phyloP scores from a whole-genome alignment of 495 filamentous ascomycete genomes.

The Niebla homalea region DNA sequence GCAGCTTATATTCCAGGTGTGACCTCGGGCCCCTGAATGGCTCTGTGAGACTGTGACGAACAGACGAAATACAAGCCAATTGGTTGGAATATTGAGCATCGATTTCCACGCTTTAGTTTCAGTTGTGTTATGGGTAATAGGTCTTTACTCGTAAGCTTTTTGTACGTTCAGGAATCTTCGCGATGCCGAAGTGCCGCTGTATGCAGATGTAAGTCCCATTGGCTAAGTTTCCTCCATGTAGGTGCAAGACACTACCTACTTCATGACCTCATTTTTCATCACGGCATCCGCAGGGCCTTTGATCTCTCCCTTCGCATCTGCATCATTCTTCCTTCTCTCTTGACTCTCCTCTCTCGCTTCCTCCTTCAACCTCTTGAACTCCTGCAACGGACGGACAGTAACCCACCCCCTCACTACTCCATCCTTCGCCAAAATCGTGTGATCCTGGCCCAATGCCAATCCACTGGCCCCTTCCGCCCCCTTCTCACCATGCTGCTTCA shows the following conservation, averaged over 20 bases:
- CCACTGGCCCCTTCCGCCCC: not conserved
- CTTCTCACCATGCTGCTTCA: not conserved
- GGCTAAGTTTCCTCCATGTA: not conserved
- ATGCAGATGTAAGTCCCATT: no score
- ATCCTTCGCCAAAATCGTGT: conserved; percentile 8
- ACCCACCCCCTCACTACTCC: conserved; percentile 17
- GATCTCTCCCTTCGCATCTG: not conserved
- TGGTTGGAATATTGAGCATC: no score
- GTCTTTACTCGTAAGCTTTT: no score
- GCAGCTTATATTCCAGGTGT: no score
- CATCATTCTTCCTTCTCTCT: not conserved
- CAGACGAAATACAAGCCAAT: no score
- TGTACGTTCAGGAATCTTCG: no score
- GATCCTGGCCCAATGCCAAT: conserved; percentile 5
- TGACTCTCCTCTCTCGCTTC: not conserved
- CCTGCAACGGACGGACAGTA: conserved; percentile 1
- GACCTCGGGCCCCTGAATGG: no score
- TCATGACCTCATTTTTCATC: conserved; percentile 4
- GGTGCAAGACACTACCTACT: not conserved
- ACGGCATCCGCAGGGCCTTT: not conserved
- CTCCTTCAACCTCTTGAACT: not conserved
- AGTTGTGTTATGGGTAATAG: no score
- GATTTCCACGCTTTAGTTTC: no score
- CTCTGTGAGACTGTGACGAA: no score
- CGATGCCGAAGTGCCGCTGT: no score